Conservation (phyloP, 495 filamentous ascomycete species). For the Penicillium bialowiezense region DNA sequence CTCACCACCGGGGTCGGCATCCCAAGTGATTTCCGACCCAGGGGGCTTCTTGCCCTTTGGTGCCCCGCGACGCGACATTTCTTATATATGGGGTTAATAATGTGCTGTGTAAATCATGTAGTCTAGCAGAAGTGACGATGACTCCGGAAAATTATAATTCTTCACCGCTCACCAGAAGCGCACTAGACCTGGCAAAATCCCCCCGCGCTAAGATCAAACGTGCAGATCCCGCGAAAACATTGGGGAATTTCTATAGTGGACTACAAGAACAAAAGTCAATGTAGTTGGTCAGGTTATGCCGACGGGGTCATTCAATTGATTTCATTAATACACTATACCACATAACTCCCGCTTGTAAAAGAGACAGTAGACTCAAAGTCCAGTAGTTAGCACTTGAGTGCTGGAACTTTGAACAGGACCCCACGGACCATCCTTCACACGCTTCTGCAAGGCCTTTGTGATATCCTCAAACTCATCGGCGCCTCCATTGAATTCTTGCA, state of each 20-base stretch:
- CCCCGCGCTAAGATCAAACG: slow-evolving; percentile 11
- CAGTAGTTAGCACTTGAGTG: slow-evolving; percentile 36
- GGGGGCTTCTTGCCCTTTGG: slow-evolving; percentile 39
- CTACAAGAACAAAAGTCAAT: too few relatives aligned
- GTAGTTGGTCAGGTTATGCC: too few relatives aligned
- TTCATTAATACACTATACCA: too few relatives aligned
- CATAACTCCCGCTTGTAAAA: too few relatives aligned
- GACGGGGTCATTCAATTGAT: too few relatives aligned
- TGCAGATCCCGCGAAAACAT: slow-evolving; percentile 5
- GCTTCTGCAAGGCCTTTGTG: slow-evolving; percentile 38
- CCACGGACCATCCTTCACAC: slow-evolving; percentile 44
- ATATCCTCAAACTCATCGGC: slow-evolving; percentile 44
- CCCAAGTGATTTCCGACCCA: slow-evolving; percentile 43
- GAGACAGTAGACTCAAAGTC: too few relatives aligned
- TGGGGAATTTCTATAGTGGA: too few relatives aligned
- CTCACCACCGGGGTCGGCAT: slow-evolving; percentile 37
- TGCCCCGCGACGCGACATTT: slow-evolving; percentile 41
- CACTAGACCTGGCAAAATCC: slow-evolving; percentile 4
- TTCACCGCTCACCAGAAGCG: slow-evolving; percentile 5
- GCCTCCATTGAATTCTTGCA: slow-evolving; percentile 30
- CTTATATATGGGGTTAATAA: neutral
- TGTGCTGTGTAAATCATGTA: neutral
- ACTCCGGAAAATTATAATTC: slow-evolving; percentile 9
- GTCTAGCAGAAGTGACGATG: neutral
- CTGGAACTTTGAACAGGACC: slow-evolving; percentile 33